A percentile compares a stretch with the other conserved stretches of the same genome.
phyloP scores from a whole-genome alignment of 192 early-diverging fungal genomes.

The Dissophora ornata region DNA sequence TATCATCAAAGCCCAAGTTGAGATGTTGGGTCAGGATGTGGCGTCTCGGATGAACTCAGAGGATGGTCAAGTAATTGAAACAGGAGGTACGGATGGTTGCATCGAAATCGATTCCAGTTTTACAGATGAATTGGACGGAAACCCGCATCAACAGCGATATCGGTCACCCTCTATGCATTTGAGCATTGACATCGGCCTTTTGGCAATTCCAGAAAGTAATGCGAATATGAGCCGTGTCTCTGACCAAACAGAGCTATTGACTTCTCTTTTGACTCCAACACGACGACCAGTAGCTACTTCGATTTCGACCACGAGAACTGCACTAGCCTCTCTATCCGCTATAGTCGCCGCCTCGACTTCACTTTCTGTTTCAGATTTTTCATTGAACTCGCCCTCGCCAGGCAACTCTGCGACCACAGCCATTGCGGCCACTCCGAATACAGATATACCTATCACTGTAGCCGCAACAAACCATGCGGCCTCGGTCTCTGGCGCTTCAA shows the following conservation, averaged over 20 bases:
- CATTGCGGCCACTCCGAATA: too few species aligned
- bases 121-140: background rate
- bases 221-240: slow-evolving; percentile 27
- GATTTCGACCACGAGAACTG: background rate
- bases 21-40: slow-evolving; percentile 3
- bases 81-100: slow-evolving; percentile 5
- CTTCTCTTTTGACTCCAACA: background rate
- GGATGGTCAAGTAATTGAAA: background rate
- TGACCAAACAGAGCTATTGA: slow-evolving; percentile 20
- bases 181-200: slow-evolving; percentile 7
- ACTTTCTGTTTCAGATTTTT: too few species aligned
- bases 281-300: background rate
- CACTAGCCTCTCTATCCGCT: background rate
- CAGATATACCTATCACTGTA: too few species aligned
- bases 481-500: background rate
- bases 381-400: too few species aligned
- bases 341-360: background rate
- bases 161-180: too few species aligned
- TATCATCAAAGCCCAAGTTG: slow-evolving; percentile 38
- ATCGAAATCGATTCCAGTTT: background rate
- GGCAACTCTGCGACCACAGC: too few species aligned
- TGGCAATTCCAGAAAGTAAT: slow-evolving; percentile 21
- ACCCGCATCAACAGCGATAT: background rate
- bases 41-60: background rate
- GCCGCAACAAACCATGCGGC: too few species aligned